These are phyloP conservation scores for Tricladium varicosporioides DNA, from an alignment of 2,329 filamentous ascomycete species.

Conservation along the genomic window DNA sequence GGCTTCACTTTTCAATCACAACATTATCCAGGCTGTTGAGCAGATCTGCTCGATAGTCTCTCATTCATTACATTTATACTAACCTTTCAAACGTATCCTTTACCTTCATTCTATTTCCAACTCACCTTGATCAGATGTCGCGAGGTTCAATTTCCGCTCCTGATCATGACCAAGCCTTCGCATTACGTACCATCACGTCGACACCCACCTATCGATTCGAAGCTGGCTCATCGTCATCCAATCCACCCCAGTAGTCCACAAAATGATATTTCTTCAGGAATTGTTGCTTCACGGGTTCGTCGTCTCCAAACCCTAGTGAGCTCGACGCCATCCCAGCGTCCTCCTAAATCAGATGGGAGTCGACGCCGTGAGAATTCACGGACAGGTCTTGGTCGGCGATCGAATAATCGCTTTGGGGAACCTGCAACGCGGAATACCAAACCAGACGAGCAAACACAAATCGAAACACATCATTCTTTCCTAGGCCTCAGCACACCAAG, in stretches of 20 bases:
- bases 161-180: slow-evolving; percentile 26
- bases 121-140: slow-evolving; percentile 6
- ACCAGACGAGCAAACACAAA: slow-evolving; percentile 25
- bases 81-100: neutral
- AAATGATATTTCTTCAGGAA: slow-evolving; percentile 33
- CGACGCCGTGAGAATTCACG: slow-evolving; percentile 24
- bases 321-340: slow-evolving; percentile 17
- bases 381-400: slow-evolving; percentile 34
- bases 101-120: slow-evolving; percentile 3
- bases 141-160: neutral
- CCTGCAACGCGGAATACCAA: slow-evolving; percentile 28
- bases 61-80: slow-evolving; percentile 1
- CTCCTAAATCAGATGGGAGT: slow-evolving; percentile 29
- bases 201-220: neutral
- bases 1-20: neutral
- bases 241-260: neutral
- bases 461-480: slow-evolving; percentile 32
- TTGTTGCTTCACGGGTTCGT: slow-evolving; percentile 35
- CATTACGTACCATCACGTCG: slow-evolving; percentile 10
- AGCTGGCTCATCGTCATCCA: neutral
- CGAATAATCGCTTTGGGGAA: slow-evolving; percentile 22
- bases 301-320: slow-evolving; percentile 33
- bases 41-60: neutral
- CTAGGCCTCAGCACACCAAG: slow-evolving; percentile 25
- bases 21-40: neutral